These are phyloP conservation scores for Mycena haematopus DNA, from an alignment of 768 basidiomycete species.

Conservation along the genomic window DNA sequence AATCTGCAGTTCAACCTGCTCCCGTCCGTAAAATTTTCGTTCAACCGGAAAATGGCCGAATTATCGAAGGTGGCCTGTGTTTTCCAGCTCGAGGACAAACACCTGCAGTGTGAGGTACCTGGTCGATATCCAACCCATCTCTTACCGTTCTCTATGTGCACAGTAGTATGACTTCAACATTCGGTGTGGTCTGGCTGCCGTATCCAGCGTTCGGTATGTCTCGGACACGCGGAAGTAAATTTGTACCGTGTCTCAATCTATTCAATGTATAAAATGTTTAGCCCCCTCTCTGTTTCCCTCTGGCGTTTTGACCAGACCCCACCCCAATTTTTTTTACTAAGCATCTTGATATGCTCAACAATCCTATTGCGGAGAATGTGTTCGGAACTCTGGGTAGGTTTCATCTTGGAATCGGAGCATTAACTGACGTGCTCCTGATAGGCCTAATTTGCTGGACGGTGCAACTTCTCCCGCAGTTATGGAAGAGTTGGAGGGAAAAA, in stretches of 20 bases:
- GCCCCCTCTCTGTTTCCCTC: not conserved
- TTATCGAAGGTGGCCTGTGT: too few relatives aligned
- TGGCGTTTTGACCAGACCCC: not conserved
- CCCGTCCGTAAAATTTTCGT: too few relatives aligned
- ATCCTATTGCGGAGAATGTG: slow-evolving; percentile 66
- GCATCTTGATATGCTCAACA: slow-evolving; percentile 46
- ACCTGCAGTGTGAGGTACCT: too few relatives aligned
- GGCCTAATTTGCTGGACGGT: slow-evolving; percentile 72
- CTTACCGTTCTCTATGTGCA: too few relatives aligned
- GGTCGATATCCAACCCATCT: too few relatives aligned
- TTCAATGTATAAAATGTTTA: not conserved
- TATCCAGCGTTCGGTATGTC: not conserved
- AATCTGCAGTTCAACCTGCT: too few relatives aligned
- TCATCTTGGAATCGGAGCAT: too few relatives aligned
- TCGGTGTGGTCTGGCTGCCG: too few relatives aligned
- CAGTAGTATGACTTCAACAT: too few relatives aligned
- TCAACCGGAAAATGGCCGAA: too few relatives aligned
- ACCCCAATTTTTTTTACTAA: not conserved
- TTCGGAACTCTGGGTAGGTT: slow-evolving; percentile 69
- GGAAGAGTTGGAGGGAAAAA: slow-evolving; percentile 74
- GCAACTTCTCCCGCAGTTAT: slow-evolving; percentile 73
- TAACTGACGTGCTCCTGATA: slow-evolving; percentile 29
- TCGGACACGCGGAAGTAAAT: not conserved
- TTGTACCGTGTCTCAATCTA: not conserved
- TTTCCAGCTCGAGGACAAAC: too few relatives aligned